A percentile compares a stretch with the other conserved stretches of the same genome.
Conservation (phyloP, 805 yeast genomes). For the Candida maesae region DNA sequence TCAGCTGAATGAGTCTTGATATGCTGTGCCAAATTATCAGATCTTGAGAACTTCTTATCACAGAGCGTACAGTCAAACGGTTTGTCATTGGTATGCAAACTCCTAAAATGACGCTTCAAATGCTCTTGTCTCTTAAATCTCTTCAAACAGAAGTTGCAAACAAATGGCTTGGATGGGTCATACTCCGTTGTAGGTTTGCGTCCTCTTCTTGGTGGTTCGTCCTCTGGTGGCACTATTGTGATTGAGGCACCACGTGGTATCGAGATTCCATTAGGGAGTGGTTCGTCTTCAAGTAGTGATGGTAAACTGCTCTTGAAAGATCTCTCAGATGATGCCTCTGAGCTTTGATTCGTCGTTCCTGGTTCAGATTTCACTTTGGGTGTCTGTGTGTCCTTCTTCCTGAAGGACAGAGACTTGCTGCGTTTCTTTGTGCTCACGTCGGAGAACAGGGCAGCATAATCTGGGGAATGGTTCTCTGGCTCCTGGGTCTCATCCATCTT, state of each 20-base stretch:
- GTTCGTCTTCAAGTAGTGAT: too few species aligned
- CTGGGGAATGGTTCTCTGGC: constrained; percentile 24
- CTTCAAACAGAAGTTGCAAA: constrained; percentile 62
- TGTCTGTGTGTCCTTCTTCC: neutral
- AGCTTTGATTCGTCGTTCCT: too few species aligned
- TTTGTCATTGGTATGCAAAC: constrained; percentile 69
- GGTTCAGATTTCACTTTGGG: neutral
- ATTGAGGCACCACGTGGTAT: constrained; percentile 9
- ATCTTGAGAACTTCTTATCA: constrained; percentile 59
- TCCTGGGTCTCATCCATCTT: constrained; percentile 3
- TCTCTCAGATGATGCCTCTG: too few species aligned
- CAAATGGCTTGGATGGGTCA: constrained; percentile 53
- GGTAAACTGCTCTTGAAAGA: too few species aligned
- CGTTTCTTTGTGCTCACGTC: constrained; percentile 22
- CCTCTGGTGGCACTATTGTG: constrained; percentile 7
- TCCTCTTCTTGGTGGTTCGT: constrained; percentile 50
- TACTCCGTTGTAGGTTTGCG: constrained; percentile 60
- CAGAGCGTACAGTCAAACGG: constrained; percentile 64
- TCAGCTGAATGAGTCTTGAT: constrained; percentile 47
- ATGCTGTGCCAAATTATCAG: constrained; percentile 66
- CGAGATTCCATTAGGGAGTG: neutral
- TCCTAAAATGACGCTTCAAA: constrained; percentile 67
- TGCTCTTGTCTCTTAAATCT: constrained; percentile 75
- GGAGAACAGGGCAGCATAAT: constrained; percentile 30
- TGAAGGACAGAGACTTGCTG: constrained; percentile 7